Evolutionary conservation across 2,329 filamentous ascomycete genomes (phyloP).

Genomic region (Pestalotiopsis sp.): DNA sequence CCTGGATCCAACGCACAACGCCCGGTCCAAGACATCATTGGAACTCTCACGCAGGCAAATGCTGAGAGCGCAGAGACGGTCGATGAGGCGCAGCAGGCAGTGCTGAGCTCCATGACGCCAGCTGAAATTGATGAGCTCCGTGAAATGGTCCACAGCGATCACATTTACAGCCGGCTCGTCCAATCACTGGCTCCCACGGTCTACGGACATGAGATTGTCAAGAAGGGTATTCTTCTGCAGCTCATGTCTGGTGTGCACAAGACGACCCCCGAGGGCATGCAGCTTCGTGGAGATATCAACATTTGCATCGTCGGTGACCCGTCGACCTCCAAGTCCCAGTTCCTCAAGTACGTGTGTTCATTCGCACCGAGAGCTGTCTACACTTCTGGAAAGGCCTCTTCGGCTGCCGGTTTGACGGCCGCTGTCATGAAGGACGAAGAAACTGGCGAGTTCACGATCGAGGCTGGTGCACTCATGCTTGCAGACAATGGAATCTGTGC

Average conservation of each 20-base stretch:
- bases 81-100: constrained; percentile 86
- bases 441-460: constrained; percentile 97
- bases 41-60: constrained; percentile 75
- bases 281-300: constrained; percentile 95
- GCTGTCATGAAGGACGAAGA: constrained; percentile 98
- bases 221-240: constrained; percentile 93
- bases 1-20: constrained; percentile 75
- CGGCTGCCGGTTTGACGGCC: constrained; percentile 93
- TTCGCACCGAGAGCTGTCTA: constrained; percentile 97
- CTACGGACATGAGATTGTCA: constrained; percentile 95
- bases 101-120: constrained; percentile 82
- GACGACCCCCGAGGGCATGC: constrained; percentile 89
- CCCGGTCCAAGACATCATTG: constrained; percentile 82
- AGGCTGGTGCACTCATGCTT: constrained; percentile 96
- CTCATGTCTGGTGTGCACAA: constrained; percentile 96
- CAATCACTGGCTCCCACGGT: constrained; percentile 96
- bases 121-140: constrained; percentile 91
- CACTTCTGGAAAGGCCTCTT: constrained; percentile 96
- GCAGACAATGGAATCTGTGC: constrained; percentile 97
- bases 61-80: constrained; percentile 71
- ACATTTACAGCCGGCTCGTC: constrained; percentile 91
- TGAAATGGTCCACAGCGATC: constrained; percentile 90
- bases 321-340: constrained; percentile 96
- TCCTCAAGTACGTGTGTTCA: constrained; percentile 96
- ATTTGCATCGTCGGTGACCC: constrained; percentile 98